Base-by-base conservation (phyloP, 2,329 filamentous ascomycete genomes). In the Aspergillus transmontanensis region DNA sequence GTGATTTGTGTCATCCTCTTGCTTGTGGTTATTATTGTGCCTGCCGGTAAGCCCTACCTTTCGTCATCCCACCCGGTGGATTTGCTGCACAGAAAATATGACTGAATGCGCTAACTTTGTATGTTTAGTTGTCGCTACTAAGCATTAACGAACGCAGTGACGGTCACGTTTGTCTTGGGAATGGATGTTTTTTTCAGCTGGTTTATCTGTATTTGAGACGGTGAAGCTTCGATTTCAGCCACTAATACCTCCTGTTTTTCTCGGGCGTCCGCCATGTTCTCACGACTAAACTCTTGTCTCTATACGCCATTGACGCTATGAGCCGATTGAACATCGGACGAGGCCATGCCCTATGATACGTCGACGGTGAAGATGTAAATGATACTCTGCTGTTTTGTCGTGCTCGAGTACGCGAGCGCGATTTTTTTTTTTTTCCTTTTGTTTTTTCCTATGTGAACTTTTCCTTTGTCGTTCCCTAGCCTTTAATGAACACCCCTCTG, bases 11-110 rank as follows among this genome's bases (percentile, higher is more conserved):
- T 99, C 80, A 90, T 98, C 79, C 87, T 98, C 71, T 85, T 99
- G 72, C 87, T 99, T 71, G 83, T 96, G 72, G 87, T 99, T 79
- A 98, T 99, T 78, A 95, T 99, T 76, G 89, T 98, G 72, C 95
- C 95, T 69, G 86, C 90, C 71, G 93, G 94, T 97, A 88, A 76
- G 89, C 81, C 43, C 34, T 45, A 62, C 58, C 53, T 57, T 28
- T 48, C n/a, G 9, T 45, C 7, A 10, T 36, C 58, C 55, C 48
- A 57, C 36, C 34, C 54, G 43, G 45, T 39, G 19, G 6, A 7
- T 23, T 50, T 61, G 36, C 57, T 21, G 30, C 34, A 39, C 28
- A 36, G 51, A 39, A 43, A 63, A 51, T 34, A 57, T 5, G 12
- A 58, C 30, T 26, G 36, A 58, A 34, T 39, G 58, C 55, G 62